Percentiles rank a stretch among this genome's conserved stretches.
phyloP scores from a whole-genome alignment of 2,329 filamentous ascomycete genomes.

The Pseudogymnoascus sp. region DNA sequence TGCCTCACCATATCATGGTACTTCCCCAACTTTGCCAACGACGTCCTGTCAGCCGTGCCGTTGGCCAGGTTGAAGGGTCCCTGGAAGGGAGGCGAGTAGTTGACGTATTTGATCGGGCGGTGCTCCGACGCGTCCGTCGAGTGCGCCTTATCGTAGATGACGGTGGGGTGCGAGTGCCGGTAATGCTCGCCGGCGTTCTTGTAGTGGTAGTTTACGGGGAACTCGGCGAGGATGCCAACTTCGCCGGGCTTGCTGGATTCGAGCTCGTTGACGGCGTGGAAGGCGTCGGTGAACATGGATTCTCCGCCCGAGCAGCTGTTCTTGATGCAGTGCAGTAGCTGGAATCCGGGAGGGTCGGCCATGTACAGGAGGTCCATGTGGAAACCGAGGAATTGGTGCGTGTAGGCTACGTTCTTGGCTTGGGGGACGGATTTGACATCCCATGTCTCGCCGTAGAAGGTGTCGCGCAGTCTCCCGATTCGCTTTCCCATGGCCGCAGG shows the following conservation, averaged over 20 bases:
- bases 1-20: slow-evolving; percentile 38
- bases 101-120: slow-evolving; percentile 32
- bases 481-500: slow-evolving; percentile 62
- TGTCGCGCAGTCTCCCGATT: slow-evolving; percentile 73
- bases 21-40: background rate
- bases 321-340: slow-evolving; percentile 81
- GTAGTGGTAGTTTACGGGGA: slow-evolving; percentile 58
- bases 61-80: slow-evolving; percentile 37
- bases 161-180: slow-evolving; percentile 47
- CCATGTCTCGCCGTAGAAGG: slow-evolving; percentile 88
- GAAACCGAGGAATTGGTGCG: slow-evolving; percentile 69
- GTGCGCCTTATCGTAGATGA: slow-evolving; percentile 32
- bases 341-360: slow-evolving; percentile 67
- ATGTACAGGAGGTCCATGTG: slow-evolving; percentile 95
- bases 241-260: slow-evolving; percentile 17
- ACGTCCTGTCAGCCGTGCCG: slow-evolving; percentile 14
- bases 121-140: background rate
- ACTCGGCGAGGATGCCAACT: slow-evolving; percentile 35
- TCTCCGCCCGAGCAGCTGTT: slow-evolving; percentile 74
- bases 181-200: slow-evolving; percentile 58
- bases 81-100: slow-evolving; percentile 80
- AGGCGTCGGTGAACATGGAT: slow-evolving; percentile 76
- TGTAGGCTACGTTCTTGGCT: slow-evolving; percentile 90
- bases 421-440: slow-evolving; percentile 75
- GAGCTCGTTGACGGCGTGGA: slow-evolving; percentile 47